phyloP scores from a whole-genome alignment of 2,329 filamentous ascomycete species.

The Hymenoscyphus repandus region DNA sequence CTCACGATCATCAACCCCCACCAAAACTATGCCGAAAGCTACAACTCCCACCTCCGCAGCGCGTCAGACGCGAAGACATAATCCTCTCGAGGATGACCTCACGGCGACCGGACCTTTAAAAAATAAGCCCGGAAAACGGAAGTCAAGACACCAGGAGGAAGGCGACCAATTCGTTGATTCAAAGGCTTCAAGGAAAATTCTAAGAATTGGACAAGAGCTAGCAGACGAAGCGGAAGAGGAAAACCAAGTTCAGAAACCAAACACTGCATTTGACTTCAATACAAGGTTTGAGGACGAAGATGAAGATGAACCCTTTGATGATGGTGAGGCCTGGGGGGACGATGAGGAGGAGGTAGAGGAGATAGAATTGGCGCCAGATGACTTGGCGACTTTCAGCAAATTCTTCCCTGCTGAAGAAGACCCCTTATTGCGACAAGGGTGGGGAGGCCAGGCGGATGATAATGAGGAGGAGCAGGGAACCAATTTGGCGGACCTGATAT shows the following conservation, averaged over 20 bases:
- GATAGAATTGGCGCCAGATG: constrained; percentile 80
- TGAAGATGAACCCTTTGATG: constrained; percentile 48
- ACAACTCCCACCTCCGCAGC: constrained; percentile 50
- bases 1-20: neutral
- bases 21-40: constrained; percentile 69
- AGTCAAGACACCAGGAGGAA: constrained; percentile 53
- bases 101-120: constrained; percentile 64
- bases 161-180: constrained; percentile 76
- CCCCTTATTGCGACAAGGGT: constrained; percentile 27
- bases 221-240: constrained; percentile 70
- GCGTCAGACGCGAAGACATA: constrained; percentile 67
- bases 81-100: constrained; percentile 87
- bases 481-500: constrained; percentile 87
- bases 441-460: constrained; percentile 34
- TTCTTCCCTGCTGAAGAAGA: constrained; percentile 71
- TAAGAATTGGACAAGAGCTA: constrained; percentile 84
- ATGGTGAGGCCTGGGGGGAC: constrained; percentile 66
- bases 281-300: constrained; percentile 60
- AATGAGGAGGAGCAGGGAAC: constrained; percentile 49
- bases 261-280: constrained; percentile 74
- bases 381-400: constrained; percentile 85
- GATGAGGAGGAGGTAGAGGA: constrained; percentile 69
- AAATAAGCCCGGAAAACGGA: constrained; percentile 68
- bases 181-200: constrained; percentile 80
- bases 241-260: constrained; percentile 38